Evolutionary conservation across 768 basidiomycete species (phyloP).

Genomic region (Trametopsis cervina): DNA sequence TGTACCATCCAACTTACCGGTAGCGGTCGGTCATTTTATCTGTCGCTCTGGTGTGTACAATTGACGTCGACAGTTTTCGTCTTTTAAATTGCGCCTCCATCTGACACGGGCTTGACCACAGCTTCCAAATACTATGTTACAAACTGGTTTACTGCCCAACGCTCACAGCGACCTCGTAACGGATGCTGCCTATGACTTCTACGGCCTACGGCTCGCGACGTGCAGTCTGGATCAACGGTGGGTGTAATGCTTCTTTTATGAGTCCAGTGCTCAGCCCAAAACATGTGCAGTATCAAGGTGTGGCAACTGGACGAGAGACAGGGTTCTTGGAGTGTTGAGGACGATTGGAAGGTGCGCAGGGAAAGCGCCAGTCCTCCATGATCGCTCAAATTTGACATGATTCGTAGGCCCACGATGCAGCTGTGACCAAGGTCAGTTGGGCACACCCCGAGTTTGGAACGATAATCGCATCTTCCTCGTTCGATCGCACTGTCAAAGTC

Average conservation of each 20-base stretch:
- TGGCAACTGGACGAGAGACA: constrained; percentile 72
- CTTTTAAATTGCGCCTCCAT: no score
- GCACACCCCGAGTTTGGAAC: constrained; percentile 91
- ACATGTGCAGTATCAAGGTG: constrained; percentile 67
- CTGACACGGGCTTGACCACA: no score
- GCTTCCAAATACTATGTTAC: constrained; percentile 59
- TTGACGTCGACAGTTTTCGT: no score
- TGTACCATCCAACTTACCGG: no score
- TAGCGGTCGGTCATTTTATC: no score
- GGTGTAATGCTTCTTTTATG: constrained; percentile 14
- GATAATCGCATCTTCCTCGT: constrained; percentile 80
- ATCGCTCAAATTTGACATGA: not conserved
- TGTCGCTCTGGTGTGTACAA: no score
- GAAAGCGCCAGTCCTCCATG: not conserved
- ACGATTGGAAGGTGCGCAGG: constrained; percentile 81
- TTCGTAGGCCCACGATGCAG: constrained; percentile 86
- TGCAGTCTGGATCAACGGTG: constrained; percentile 81
- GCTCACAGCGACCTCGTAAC: constrained; percentile 79
- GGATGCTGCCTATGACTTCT: constrained; percentile 87
- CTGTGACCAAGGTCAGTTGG: constrained; percentile 79
- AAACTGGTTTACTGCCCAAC: constrained; percentile 71
- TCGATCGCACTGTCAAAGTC: constrained; percentile 88
- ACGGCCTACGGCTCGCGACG: constrained; percentile 75
- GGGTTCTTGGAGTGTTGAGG: constrained; percentile 71
- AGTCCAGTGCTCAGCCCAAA: constrained; percentile 2